Base-by-base conservation (phyloP, 2,329 filamentous ascomycete species). In the Penicillium verrucosum region DNA sequence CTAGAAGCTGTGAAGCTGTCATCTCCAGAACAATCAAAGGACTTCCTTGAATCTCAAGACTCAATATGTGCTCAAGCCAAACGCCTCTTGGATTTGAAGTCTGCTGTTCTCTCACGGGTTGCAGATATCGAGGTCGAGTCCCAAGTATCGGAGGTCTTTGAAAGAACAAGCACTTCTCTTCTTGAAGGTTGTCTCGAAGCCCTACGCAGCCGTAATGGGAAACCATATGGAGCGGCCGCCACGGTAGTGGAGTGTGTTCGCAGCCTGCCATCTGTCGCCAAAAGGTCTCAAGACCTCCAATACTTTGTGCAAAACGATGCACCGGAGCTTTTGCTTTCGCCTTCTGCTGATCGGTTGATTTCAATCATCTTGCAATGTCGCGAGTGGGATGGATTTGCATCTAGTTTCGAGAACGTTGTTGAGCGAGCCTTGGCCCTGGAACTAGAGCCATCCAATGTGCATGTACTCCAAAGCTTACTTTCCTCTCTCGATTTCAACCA, bases 1-100 rank as follows among this genome's bases (percentile, higher is more conserved):
- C 78, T 87, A 27, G 78, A 85, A 32, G 81, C 83, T 37, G 85
- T 96, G 55, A 86, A 86, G 52, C 83, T 84, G 6, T 95, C 91
- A 0, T 81, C 90, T 5, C 91, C 92, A 0, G 91, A 93, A 68
- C 86, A 93, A 54, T 92, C 91, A 0, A 88, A 88, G 60, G 89
- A 91, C 18, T 89, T 89, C 63, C 81, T 83, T 27, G 80, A 81
- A 41, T 95, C 90, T 0, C 91, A 96, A 69, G 81, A 84, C 49
- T 78, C 79, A 40, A 80, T 96, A 27, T 83, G 84, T 10, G 80
- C 85, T 7, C 83, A 89, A 65, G 86, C 87, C 0, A 78, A 80
- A 44, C 85, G 89, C 0, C 90, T 90, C 76, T 87, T 89, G 58
- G 75, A 81, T 1, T 73, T 91, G 10, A 78, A 80, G 59, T 62